Evolutionary conservation across 495 filamentous ascomycete species (phyloP), one percentile per base, ranked within the genome.

Genomic region (Lepraria neglecta): DNA sequence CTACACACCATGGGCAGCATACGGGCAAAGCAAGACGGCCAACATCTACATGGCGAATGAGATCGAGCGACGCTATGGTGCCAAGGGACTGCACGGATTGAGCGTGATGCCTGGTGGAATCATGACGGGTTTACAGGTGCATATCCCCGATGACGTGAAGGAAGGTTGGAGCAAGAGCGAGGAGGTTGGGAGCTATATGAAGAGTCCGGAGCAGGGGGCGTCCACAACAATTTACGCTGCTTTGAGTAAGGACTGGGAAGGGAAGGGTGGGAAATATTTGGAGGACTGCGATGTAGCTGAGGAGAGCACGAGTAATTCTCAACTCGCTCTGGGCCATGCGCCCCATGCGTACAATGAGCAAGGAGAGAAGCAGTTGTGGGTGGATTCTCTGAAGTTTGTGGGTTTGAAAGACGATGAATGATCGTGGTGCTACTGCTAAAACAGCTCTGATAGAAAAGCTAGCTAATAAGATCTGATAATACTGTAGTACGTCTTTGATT

Each of bases 161-260:
- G 24, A 56, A 48, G 58, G 35, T 6, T 46, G 70, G 55, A 46
- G 59, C 27, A 47, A 43, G n/a, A 68, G 71, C 48, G 33, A 51
- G n/a, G 38, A 28, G 17, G 65, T 74, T 15, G 60, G 66, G n/a
- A 72, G 42, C n/a, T 33, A 64, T 3, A 45, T 74, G 45, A 78
- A 78, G 67, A 64, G 70, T 46, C 45, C 69, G 40, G 67, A 69
- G 58, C 70, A 75, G 45, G 74, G 68, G 0, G 64, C 73, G 17
- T 74, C 80, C 4, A 83, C 80, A 14, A 78, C 72, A 47, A 73
- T 75, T 64, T 73, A 67, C 52, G 82, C 70, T 44, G 74, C 71
- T 61, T 71, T 74, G 54, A 72, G 64, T 4, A 75, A 64, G 58
- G 70, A 74, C 33, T 63, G 68, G 64, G 71, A 74, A 59, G 69